A percentile compares a stretch with the other conserved stretches of the same genome.
phyloP scores from a whole-genome alignment of 2,329 filamentous ascomycete species.

The Zarea fungicola region DNA sequence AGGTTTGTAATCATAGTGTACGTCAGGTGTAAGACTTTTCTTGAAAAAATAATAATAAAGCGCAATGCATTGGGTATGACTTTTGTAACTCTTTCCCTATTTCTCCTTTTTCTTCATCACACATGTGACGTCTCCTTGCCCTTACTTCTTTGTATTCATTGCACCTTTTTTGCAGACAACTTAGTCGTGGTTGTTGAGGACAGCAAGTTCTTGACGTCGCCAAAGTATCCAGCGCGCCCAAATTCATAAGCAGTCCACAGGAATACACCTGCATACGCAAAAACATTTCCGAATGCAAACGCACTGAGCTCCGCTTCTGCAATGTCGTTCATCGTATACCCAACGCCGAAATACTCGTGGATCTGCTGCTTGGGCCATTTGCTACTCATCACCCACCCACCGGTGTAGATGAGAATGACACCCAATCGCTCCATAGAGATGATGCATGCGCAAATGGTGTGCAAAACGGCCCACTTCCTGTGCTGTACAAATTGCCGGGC shows the following conservation, averaged over 20 bases:
- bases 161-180: too few relatives aligned
- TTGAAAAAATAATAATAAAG: background rate
- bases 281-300: slow-evolving; percentile 1
- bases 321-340: background rate
- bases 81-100: too few relatives aligned
- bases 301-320: slow-evolving; percentile 1
- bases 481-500: background rate
- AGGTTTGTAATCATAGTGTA: slow-evolving; percentile 13
- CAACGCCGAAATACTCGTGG: slow-evolving; percentile 2
- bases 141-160: too few relatives aligned
- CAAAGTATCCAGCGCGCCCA: background rate
- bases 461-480: slow-evolving; percentile 6
- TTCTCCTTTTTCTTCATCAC: too few relatives aligned
- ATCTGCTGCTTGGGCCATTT: background rate
- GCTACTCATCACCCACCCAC: background rate
- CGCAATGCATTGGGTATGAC: background rate
- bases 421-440: background rate
- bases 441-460: background rate
- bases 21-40: background rate
- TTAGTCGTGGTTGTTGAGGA: too few relatives aligned
- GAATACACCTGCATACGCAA: background rate
- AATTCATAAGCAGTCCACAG: background rate
- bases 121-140: too few relatives aligned
- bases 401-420: background rate
- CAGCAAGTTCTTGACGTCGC: too few relatives aligned